A percentile compares a stretch with the other conserved stretches of the same genome.
phyloP scores from a whole-genome alignment of 83 land plant genomes.

The Larix sibirica region DNA sequence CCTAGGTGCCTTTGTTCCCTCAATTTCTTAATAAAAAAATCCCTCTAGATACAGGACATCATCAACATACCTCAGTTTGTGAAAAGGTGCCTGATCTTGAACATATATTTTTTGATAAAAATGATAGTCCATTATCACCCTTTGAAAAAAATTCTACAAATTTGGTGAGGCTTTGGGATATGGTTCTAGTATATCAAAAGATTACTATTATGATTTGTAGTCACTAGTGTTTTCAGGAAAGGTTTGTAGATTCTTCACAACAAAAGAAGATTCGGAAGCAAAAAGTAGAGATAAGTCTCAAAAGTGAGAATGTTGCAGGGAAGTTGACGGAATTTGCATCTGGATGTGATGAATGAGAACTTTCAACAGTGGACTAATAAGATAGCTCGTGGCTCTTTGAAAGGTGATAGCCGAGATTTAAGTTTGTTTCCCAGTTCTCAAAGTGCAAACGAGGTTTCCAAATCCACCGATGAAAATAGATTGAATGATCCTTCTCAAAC shows the following conservation, averaged over 20 bases:
- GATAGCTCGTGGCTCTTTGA: no score
- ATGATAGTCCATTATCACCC: slow-evolving; percentile 17
- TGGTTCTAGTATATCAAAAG: slow-evolving; percentile 16
- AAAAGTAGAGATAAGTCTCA: no score
- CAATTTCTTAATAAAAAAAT: neutral
- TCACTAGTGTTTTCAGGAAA: neutral
- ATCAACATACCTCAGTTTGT: slow-evolving; percentile 4
- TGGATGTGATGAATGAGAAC: no score
- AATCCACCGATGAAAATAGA: no score
- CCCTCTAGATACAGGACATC: neutral
- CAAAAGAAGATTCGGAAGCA: neutral
- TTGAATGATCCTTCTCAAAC: no score
- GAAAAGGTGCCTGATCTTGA: slow-evolving; percentile 7
- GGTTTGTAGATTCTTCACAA: neutral
- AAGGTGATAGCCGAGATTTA: no score
- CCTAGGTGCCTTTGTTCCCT: neutral
- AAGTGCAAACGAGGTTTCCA: no score
- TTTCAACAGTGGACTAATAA: no score
- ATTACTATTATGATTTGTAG: neutral
- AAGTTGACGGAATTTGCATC: no score
- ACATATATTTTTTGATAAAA: neutral
- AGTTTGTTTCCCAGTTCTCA: no score
- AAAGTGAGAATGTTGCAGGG: no score
- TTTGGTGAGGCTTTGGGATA: slow-evolving; percentile 28
- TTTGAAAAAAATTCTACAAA: slow-evolving; percentile 30